Evolutionary conservation across 2,329 filamentous ascomycete genomes (phyloP).

Genomic region (Fusarium oxysporum): DNA sequence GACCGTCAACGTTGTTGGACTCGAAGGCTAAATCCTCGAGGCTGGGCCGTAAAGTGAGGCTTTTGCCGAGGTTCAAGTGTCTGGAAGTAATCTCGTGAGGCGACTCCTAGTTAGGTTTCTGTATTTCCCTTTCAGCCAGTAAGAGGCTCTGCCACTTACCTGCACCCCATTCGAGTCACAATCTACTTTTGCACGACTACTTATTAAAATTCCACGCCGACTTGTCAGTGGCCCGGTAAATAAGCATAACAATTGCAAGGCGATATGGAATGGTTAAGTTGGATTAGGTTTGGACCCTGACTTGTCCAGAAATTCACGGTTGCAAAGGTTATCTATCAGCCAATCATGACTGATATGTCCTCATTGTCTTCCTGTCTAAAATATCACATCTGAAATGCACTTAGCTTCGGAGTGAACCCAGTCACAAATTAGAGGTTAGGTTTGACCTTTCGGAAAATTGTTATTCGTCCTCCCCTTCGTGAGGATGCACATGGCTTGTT

Average conservation of each 20-base stretch:
- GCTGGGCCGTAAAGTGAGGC: background rate
- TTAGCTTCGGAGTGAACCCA: background rate
- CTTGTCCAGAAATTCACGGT: background rate
- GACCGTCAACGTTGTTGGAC: background rate
- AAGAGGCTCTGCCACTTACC: no score
- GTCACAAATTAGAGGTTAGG: background rate
- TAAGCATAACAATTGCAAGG: no score
- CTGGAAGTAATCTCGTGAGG: background rate
- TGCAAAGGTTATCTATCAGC: background rate
- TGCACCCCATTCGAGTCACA: no score
- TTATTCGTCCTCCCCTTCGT: background rate
- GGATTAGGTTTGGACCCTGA: background rate
- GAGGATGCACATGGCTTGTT: background rate
- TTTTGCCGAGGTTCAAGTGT: no score
- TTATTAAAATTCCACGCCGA: no score
- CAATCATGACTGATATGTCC: background rate
- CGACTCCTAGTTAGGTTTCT: background rate
- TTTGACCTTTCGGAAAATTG: background rate
- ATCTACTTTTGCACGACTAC: no score
- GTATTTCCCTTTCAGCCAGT: no score
- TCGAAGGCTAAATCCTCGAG: background rate
- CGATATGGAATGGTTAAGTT: no score
- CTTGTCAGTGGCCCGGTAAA: no score
- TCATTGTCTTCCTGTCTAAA: background rate
- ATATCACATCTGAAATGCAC: background rate